phyloP scores from a whole-genome alignment of 2,329 filamentous ascomycete species.

The Botrytis galanthina region DNA sequence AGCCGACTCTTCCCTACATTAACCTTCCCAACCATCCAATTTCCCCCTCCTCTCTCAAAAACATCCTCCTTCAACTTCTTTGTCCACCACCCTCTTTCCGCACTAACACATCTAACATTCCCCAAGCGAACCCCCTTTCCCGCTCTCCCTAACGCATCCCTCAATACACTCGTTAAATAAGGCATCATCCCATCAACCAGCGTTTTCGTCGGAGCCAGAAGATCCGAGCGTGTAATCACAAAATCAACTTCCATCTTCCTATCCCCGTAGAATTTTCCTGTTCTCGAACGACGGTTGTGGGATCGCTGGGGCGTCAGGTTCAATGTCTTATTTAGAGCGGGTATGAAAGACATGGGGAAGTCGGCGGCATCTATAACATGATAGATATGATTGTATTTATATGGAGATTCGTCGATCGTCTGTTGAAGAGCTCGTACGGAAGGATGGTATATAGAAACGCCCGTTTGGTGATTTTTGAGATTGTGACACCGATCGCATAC shows the following conservation, averaged over 20 bases:
- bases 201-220: constrained; percentile 78
- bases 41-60: constrained; percentile 76
- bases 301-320: constrained; percentile 72
- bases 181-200: constrained; percentile 86
- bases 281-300: constrained; percentile 73
- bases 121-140: constrained; percentile 76
- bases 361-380: constrained; percentile 94
- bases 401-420: constrained; percentile 83
- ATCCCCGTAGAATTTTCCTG: constrained; percentile 62
- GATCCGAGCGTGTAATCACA: constrained; percentile 83
- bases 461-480: constrained; percentile 71
- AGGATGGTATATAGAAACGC: constrained; percentile 74
- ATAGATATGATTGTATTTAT: constrained; percentile 91
- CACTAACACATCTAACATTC: constrained; percentile 83
- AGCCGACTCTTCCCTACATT: constrained; percentile 96
- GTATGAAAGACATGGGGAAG: constrained; percentile 90
- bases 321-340: constrained; percentile 68
- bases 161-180: constrained; percentile 73
- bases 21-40: constrained; percentile 97
- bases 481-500: constrained; percentile 87
- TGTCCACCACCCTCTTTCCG: constrained; percentile 88
- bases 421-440: constrained; percentile 76
- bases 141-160: constrained; percentile 68
- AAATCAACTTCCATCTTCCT: constrained; percentile 80
- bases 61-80: constrained; percentile 82